Evolutionary conservation across 805 yeast genomes (phyloP).

Genomic region (Kazachstania bromeliacearum): DNA sequence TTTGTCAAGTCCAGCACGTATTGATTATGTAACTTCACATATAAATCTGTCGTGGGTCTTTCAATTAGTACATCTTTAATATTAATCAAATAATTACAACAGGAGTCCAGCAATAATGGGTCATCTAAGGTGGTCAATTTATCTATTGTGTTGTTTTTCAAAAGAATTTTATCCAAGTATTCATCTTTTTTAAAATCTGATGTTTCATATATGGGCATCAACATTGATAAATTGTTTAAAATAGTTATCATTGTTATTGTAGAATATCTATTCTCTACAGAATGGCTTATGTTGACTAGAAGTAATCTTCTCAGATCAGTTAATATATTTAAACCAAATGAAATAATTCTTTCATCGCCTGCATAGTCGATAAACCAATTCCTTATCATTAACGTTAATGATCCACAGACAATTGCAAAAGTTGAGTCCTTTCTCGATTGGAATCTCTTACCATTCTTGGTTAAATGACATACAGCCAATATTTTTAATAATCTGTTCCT

Average conservation of each 20-base stretch:
- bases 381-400: conserved; percentile 10
- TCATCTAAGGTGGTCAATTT: conserved; percentile 16
- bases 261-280: conserved; percentile 11
- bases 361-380: conserved; percentile 8
- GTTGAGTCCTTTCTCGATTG: neutral
- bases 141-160: conserved; percentile 11
- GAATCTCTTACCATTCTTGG: conserved; percentile 2
- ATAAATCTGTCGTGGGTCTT: conserved; percentile 9
- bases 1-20: conserved; percentile 23
- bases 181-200: neutral
- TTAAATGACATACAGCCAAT: conserved; percentile 14
- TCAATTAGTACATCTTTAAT: conserved; percentile 10
- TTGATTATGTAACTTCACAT: conserved; percentile 17
- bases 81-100: conserved; percentile 17
- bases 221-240: conserved; percentile 6
- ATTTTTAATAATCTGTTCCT: conserved; percentile 9
- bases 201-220: conserved; percentile 1
- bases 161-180: conserved; percentile 9
- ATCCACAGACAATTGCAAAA: conserved; percentile 8
- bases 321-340: conserved; percentile 8
- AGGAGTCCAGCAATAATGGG: conserved; percentile 15
- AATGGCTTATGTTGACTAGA: conserved; percentile 6
- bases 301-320: conserved; percentile 13
- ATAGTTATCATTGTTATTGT: conserved; percentile 7
- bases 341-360: conserved; percentile 1